Base-by-base conservation (phyloP, 1,284 basidiomycete genomes). In the Sanghuangporus baumii region DNA sequence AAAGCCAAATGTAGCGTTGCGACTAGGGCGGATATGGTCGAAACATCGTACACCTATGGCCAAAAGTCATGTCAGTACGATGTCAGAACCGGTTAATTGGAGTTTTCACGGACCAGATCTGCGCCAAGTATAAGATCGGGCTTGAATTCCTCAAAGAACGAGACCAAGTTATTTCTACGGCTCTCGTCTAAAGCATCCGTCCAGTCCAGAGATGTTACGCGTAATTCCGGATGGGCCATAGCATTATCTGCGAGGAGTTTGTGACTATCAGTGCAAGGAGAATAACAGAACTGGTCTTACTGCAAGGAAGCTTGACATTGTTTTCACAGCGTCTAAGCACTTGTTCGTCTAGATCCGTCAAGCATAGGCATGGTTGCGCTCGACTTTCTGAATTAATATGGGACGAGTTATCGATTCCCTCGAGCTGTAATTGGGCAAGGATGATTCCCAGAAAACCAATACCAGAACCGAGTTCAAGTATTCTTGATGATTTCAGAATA, bases 401-500 rank as follows among this genome's bases (percentile, higher is more conserved):
- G 20, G 6, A 6, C 6, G 55, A 12, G 62, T 14, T 48, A 34
- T 34, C 23, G 6, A 12, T 36, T 37, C 60, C 43, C 40, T 51
- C 50, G 16, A 73, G 68, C 66, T 89, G 88, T 31, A 89, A 69
- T 57, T 76, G 77, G 1, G 84, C 82, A 40, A 83, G 69, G 12
- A 90, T 71, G 40, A 83, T 81, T 1, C 88, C 90, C 7, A 91
- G 74, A 66, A 91, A 87, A n/a, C 90, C 90, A 2, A 78, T 76
- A 1, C 90, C 90, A 16, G 82, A 85, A 12, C 89, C 90, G 1
- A 92, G 76, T 70, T 93, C 90, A 3, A 93, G 77, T 2, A 90
- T 75, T 16, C 76, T 74, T 66, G 77, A 78, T 9, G 71, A 68
- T 43, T 66, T 64, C 0, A 89, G 74, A 8, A 85, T 61, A 16